Percentiles rank a stretch among this genome's conserved stretches.
phyloP scores from a whole-genome alignment of 805 yeast species.

The Ogataea henricii region DNA sequence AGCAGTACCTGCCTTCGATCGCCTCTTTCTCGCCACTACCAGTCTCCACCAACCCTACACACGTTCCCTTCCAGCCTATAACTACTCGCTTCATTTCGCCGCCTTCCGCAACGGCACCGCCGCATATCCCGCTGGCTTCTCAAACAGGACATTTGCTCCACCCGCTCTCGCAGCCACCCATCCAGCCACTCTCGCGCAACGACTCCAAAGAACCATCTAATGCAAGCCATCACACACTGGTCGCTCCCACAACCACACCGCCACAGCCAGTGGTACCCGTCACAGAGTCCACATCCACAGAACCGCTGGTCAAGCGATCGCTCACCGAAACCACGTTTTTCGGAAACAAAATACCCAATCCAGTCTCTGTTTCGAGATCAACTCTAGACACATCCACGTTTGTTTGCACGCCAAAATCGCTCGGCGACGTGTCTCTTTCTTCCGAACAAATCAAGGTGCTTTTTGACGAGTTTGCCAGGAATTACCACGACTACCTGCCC shows the following conservation, averaged over 20 bases:
- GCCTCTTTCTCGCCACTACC: constrained; percentile 16
- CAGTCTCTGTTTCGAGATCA: constrained; percentile 24
- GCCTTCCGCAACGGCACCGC: constrained; percentile 17
- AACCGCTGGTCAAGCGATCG: constrained; percentile 26
- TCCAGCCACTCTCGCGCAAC: neutral
- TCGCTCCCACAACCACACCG: neutral
- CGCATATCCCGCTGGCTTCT: neutral
- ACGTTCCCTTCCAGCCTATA: constrained; percentile 8
- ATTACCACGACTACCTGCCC: constrained; percentile 85
- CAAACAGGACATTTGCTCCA: constrained; percentile 2
- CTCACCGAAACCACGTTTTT: constrained; percentile 18
- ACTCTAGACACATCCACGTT: constrained; percentile 35
- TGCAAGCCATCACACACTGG: neutral
- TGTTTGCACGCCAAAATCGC: constrained; percentile 63
- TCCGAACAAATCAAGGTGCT: constrained; percentile 62
- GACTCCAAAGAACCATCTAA: neutral
- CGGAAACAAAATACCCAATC: constrained; percentile 16
- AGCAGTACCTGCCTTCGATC: constrained; percentile 18
- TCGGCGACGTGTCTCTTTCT: constrained; percentile 67
- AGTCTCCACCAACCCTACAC: constrained; percentile 4
- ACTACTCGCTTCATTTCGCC: constrained; percentile 11
- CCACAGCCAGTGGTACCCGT: constrained; percentile 1
- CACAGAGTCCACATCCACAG: constrained; percentile 1
- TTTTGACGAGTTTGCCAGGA: constrained; percentile 67
- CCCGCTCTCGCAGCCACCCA: constrained; percentile 2